phyloP scores from a whole-genome alignment of 805 yeast species.

The Isabelozyma pseudorhagii region DNA sequence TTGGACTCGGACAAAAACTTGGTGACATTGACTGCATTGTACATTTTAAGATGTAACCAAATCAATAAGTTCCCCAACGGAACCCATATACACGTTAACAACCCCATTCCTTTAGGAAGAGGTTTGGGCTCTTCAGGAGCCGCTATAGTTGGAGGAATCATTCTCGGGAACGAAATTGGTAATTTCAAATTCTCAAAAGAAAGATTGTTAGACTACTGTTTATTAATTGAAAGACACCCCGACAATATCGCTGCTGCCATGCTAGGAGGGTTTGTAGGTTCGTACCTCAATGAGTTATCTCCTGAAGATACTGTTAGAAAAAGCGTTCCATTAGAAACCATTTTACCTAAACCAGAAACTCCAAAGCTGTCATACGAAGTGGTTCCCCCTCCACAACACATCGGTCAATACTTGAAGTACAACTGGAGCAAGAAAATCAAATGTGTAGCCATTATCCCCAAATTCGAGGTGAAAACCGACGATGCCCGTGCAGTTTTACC shows the following conservation, averaged over 20 bases:
- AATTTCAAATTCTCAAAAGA: conserved; percentile 67
- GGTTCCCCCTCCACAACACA: conserved; percentile 66
- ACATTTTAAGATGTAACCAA: conserved; percentile 82
- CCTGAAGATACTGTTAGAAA: conserved; percentile 70
- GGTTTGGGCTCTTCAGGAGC: conserved; percentile 98
- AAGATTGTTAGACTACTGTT: conserved; percentile 88
- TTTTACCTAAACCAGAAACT: conserved; percentile 67
- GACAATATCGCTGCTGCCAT: conserved; percentile 98
- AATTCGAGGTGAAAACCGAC: conserved; percentile 93
- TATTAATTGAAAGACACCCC: conserved; percentile 97
- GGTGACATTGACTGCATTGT: conserved; percentile 89
- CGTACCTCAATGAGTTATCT: conserved; percentile 78
- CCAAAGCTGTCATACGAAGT: conserved; percentile 51
- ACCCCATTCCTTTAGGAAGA: conserved; percentile 95
- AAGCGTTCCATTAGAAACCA: conserved; percentile 81
- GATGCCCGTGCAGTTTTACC: conserved; percentile 90
- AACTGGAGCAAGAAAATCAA: conserved; percentile 77
- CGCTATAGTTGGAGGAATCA: conserved; percentile 95
- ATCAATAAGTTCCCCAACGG: conserved; percentile 77
- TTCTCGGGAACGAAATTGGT: conserved; percentile 85
- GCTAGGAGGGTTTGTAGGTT: conserved; percentile 99
- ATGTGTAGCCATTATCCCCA: conserved; percentile 89
- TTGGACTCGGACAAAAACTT: conserved; percentile 73
- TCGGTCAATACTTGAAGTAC: conserved; percentile 87
- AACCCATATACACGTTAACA: conserved; percentile 73